Conservation (phyloP, 345 rosid genomes). For the Eucalyptus guilfoylei region DNA sequence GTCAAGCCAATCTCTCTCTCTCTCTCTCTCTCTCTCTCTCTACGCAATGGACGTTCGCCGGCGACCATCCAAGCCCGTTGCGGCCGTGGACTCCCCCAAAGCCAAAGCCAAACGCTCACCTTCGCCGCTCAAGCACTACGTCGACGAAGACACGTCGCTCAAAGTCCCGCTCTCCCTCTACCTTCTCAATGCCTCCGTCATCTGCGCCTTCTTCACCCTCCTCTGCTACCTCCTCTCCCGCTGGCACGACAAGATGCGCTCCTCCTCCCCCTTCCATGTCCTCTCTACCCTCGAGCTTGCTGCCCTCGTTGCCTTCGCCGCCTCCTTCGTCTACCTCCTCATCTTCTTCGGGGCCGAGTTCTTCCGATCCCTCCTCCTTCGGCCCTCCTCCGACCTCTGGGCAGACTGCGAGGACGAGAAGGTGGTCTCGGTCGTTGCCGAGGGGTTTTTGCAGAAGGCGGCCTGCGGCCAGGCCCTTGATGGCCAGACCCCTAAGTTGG, state of each 20-base stretch:
- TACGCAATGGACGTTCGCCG: background rate
- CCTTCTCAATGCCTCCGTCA: slow-evolving; percentile 11
- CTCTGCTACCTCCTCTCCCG: slow-evolving; percentile 20
- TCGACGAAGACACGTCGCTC: background rate
- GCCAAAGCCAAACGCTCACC: background rate
- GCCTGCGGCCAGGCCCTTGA: slow-evolving; percentile 10
- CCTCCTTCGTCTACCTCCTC: slow-evolving; percentile 16
- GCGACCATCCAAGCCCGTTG: background rate
- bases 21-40: background rate
- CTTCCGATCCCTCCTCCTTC: slow-evolving; percentile 18
- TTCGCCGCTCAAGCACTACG: background rate
- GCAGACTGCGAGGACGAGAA: background rate
- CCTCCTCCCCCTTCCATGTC: slow-evolving; percentile 17
- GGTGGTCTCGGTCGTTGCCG: background rate
- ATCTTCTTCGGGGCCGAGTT: slow-evolving; percentile 26
- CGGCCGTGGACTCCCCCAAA: too few species aligned
- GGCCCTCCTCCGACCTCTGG: slow-evolving; percentile 18
- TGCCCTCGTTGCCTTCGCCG: slow-evolving; percentile 9
- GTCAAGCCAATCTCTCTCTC: background rate
- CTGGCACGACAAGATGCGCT: slow-evolving; percentile 31
- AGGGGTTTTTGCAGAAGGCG: background rate
- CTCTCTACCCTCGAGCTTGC: slow-evolving; percentile 9
- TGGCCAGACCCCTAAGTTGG: background rate
- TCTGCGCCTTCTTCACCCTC: slow-evolving; percentile 18
- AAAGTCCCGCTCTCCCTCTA: background rate